These are phyloP conservation scores for Cutaneotrichosporon sp. DNA, from an alignment of 1,284 basidiomycete genomes.

Conservation along the genomic window DNA sequence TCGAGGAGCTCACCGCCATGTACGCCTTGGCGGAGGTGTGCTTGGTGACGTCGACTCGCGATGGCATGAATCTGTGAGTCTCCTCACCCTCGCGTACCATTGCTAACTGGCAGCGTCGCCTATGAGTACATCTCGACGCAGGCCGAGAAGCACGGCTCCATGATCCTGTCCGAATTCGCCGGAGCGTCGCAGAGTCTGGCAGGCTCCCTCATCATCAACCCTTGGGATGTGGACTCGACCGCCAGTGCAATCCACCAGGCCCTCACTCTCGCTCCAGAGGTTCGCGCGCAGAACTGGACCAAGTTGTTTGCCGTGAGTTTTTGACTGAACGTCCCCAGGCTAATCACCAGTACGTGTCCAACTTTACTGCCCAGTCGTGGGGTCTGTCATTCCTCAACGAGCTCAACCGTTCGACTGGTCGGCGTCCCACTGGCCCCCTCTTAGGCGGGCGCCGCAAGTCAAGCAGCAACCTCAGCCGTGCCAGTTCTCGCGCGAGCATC, in stretches of 20 bases:
- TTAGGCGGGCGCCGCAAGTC: constrained; percentile 25
- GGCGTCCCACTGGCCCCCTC: constrained; percentile 29
- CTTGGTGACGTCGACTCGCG: constrained; percentile 89
- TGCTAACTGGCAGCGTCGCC: constrained; percentile 69
- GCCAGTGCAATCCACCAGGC: constrained; percentile 95
- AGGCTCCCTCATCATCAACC: constrained; percentile 91
- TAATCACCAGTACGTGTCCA: constrained; percentile 70
- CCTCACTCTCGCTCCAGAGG: constrained; percentile 80
- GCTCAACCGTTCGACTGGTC: constrained; percentile 51
- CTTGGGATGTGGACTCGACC: constrained; percentile 93
- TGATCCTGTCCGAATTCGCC: constrained; percentile 98
- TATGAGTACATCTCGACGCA: constrained; percentile 99
- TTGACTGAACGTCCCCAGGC: constrained; percentile 61
- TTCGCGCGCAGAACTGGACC: constrained; percentile 83
- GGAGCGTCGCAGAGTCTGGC: constrained; percentile 96
- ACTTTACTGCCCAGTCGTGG: constrained; percentile 88
- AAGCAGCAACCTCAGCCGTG: constrained; percentile 24
- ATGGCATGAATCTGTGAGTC: constrained; percentile 87
- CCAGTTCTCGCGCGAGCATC: constrained; percentile 25
- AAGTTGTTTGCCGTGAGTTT: constrained; percentile 78
- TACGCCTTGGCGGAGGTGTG: constrained; percentile 97
- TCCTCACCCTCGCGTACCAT: too few species aligned
- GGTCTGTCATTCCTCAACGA: constrained; percentile 86
- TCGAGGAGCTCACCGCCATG: constrained; percentile 94
- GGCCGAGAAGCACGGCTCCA: constrained; percentile 85